Conservation (phyloP, 441 rosid genomes). For the Sinapis alba region DNA sequence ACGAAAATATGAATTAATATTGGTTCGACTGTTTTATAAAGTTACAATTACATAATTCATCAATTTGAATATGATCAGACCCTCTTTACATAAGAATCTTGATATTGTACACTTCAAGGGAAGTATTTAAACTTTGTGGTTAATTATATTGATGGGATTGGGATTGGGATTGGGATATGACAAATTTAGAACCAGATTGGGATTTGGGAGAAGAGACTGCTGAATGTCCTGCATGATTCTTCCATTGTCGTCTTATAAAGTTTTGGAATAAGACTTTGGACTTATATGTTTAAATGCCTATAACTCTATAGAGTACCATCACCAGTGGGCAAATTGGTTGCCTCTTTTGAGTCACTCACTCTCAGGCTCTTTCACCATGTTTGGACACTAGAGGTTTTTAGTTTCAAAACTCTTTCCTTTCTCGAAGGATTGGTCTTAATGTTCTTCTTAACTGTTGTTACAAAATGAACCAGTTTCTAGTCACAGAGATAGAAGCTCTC, state of each 20-base stretch:
- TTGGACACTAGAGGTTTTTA: slow-evolving; percentile 11
- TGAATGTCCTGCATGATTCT: background rate
- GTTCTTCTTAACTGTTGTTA: too few relatives aligned
- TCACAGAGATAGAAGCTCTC: too few relatives aligned
- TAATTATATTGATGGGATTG: background rate
- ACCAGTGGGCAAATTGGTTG: background rate
- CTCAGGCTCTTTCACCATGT: background rate
- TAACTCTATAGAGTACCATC: too few relatives aligned
- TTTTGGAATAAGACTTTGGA: background rate
- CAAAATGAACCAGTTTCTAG: too few relatives aligned
- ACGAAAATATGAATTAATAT: background rate
- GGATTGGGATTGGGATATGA: too few relatives aligned
- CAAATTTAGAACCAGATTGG: background rate
- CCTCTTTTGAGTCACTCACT: background rate
- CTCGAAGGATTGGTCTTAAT: too few relatives aligned
- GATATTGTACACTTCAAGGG: background rate
- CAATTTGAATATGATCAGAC: background rate
- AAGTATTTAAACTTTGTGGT: background rate
- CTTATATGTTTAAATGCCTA: background rate
- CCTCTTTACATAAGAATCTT: background rate
- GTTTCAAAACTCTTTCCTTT: too few relatives aligned
- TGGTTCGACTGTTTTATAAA: background rate
- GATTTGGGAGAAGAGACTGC: background rate
- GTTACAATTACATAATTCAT: background rate
- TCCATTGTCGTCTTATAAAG: background rate